These are phyloP conservation scores for Entomortierella parvispora DNA, from an alignment of 192 early-diverging fungal genomes.

Conservation along the genomic window DNA sequence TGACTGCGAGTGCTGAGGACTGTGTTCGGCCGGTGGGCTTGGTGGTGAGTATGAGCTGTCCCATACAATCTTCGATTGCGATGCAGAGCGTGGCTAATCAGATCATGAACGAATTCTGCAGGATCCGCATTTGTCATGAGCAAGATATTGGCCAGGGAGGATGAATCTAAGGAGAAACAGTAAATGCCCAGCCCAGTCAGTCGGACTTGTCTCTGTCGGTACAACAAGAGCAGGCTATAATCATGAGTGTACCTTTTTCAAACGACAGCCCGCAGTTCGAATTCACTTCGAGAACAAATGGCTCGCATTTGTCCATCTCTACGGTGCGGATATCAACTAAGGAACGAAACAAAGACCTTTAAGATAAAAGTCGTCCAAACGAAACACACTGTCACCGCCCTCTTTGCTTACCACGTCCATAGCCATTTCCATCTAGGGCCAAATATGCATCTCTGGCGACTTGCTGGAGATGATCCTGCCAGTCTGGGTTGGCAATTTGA, in stretches of 20 bases:
- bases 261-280: conserved; percentile 62
- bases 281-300: conserved; percentile 60
- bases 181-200: too few relatives aligned
- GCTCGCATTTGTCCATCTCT: conserved; percentile 43
- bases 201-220: background rate
- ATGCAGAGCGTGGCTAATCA: conserved; percentile 40
- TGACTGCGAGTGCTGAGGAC: background rate
- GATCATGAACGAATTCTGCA: conserved; percentile 28
- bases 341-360: background rate
- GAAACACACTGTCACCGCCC: background rate
- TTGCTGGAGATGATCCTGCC: conserved; percentile 49
- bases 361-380: background rate
- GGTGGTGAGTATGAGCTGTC: too few relatives aligned
- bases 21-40: background rate
- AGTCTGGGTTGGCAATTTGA: conserved; percentile 40
- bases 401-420: conserved; percentile 42
- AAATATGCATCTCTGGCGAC: conserved; percentile 58
- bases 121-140: conserved; percentile 22
- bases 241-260: conserved; percentile 34
- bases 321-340: conserved; percentile 59
- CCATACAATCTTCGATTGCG: conserved; percentile 19
- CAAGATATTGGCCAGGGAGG: conserved; percentile 52
- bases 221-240: background rate
- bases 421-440: conserved; percentile 51
- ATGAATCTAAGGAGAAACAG: conserved; percentile 21